Percentiles rank a stretch among this genome's conserved stretches.
Evolutionary conservation across 805 yeast genomes (phyloP).

Genomic region (Candida sonorensis): DNA sequence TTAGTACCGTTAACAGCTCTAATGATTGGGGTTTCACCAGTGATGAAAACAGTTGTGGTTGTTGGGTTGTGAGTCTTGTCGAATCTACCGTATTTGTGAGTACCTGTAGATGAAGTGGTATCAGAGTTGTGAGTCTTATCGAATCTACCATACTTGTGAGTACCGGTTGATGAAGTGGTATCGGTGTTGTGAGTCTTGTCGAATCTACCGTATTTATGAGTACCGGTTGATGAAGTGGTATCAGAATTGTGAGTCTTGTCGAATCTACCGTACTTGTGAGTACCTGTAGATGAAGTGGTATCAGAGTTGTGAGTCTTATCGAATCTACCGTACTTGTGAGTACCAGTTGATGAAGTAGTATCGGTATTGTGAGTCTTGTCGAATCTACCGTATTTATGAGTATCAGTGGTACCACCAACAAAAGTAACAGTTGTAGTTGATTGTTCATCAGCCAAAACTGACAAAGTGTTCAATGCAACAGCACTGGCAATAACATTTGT

Average conservation of each 20-base stretch:
- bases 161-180: conserved; percentile 27
- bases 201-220: conserved; percentile 52
- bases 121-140: conserved; percentile 36
- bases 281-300: conserved; percentile 28
- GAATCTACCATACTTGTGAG: conserved; percentile 43
- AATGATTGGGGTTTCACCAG: conserved; percentile 7
- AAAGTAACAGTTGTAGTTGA: conserved; percentile 32
- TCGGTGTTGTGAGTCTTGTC: conserved; percentile 35
- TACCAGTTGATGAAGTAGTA: too few species aligned
- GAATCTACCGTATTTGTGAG: conserved; percentile 53
- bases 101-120: conserved; percentile 33
- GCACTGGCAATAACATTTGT: conserved; percentile 28
- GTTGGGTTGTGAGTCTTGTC: conserved; percentile 37
- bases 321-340: too few species aligned
- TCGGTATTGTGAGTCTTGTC: too few species aligned
- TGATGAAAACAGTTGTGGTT: conserved; percentile 32
- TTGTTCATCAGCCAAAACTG: too few species aligned
- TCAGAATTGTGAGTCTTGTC: conserved; percentile 37
- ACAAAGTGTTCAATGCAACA: conserved; percentile 29
- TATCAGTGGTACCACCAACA: conserved; percentile 25
- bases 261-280: conserved; percentile 43
- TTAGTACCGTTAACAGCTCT: conserved; percentile 14
- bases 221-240: conserved; percentile 36
- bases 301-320: conserved; percentile 35
- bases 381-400: conserved; percentile 43